phyloP scores from a whole-genome alignment of 495 filamentous ascomycete species.

The Chaetomidium leptoderma region DNA sequence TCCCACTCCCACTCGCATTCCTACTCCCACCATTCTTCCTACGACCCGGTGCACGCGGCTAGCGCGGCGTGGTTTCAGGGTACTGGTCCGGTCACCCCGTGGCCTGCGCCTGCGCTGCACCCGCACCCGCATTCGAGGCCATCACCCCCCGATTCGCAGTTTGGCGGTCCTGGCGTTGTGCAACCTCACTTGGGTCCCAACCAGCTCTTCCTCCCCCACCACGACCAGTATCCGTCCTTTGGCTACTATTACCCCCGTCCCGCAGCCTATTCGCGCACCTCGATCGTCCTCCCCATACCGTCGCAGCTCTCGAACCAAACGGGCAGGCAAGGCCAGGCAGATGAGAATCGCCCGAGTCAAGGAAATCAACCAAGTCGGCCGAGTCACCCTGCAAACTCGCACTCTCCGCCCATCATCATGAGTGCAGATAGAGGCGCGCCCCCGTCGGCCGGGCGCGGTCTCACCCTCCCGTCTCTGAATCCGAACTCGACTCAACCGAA shows the following conservation, averaged over 20 bases:
- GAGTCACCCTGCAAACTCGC: background rate
- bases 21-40: conserved; percentile 11
- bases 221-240: conserved; percentile 9
- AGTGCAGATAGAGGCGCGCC: background rate
- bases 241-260: conserved; percentile 6
- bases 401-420: conserved; percentile 1
- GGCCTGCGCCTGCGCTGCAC: conserved; percentile 8
- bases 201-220: conserved; percentile 5
- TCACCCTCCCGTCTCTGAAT: conserved; percentile 2
- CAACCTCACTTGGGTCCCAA: conserved; percentile 4
- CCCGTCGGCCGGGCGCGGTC: background rate
- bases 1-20: background rate
- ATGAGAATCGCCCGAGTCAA: conserved; percentile 2
- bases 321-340: background rate
- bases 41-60: conserved; percentile 27
- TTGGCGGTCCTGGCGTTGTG: conserved; percentile 1
- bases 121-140: background rate
- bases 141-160: background rate
- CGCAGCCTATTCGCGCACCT: conserved; percentile 3
- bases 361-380: conserved; percentile 3
- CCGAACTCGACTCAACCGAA: background rate
- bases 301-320: background rate
- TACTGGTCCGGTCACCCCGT: conserved; percentile 8
- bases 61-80: conserved; percentile 17
- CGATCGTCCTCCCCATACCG: background rate